These are phyloP conservation scores for Zasmidium citrigriseum DNA, from an alignment of 2,329 filamentous ascomycete species.

Conservation along the genomic window DNA sequence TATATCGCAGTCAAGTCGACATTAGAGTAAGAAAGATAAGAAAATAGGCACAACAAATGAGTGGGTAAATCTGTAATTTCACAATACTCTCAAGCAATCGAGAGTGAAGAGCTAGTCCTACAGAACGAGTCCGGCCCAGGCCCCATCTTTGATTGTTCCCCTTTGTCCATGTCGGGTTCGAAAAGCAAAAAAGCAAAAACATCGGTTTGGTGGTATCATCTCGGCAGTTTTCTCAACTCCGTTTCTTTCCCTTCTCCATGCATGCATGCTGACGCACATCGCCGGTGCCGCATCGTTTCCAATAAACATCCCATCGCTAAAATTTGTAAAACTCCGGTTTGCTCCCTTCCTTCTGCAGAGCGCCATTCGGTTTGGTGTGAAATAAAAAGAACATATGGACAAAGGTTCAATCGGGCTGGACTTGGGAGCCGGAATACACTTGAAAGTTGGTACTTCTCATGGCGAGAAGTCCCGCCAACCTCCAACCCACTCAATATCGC, in stretches of 20 bases:
- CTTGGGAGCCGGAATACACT: slow-evolving; percentile 14
- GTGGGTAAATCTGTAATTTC: slow-evolving; percentile 14
- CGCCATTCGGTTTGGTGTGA: slow-evolving; percentile 4
- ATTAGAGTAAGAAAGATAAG: slow-evolving; percentile 45
- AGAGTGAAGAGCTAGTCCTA: slow-evolving; percentile 8
- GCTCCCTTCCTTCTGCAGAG: slow-evolving; percentile 18
- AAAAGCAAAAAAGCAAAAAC: slow-evolving; percentile 9
- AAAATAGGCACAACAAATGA: not conserved
- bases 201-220: slow-evolving; percentile 22
- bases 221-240: slow-evolving; percentile 22
- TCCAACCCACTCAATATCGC: slow-evolving; percentile 92
- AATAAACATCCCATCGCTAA: not conserved
- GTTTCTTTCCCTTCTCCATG: not conserved
- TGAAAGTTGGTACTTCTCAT: not conserved
- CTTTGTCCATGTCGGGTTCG: slow-evolving; percentile 17
- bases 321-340: slow-evolving; percentile 4
- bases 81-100: slow-evolving; percentile 1
- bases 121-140: slow-evolving; percentile 13
- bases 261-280: not conserved
- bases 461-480: slow-evolving; percentile 63
- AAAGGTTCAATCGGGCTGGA: slow-evolving; percentile 7
- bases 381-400: slow-evolving; percentile 21
- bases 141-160: not conserved
- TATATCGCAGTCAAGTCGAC: too few species aligned
- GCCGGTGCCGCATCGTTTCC: slow-evolving; percentile 12